These are phyloP conservation scores for Anethum foeniculum DNA, from an alignment of 140 eudicot species.

Conservation along the genomic window DNA sequence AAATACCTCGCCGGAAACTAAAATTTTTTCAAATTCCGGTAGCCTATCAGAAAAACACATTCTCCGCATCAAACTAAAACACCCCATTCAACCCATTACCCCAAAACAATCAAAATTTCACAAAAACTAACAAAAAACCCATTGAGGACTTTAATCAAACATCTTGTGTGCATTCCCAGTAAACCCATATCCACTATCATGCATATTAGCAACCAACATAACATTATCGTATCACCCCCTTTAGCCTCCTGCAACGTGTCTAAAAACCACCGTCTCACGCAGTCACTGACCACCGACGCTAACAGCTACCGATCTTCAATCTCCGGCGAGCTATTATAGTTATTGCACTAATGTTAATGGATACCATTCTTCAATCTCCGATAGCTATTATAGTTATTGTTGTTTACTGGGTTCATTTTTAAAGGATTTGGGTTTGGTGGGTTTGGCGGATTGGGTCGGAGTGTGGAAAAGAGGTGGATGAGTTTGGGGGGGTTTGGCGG, in stretches of 20 bases:
- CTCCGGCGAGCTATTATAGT: not conserved
- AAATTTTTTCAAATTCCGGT: too few relatives aligned
- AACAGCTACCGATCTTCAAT: slow-evolving; percentile 33
- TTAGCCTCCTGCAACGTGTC: slow-evolving; percentile 70
- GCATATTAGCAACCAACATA: slow-evolving; percentile 92
- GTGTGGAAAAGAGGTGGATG: not conserved
- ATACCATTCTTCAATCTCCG: too few relatives aligned
- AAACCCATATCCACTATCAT: slow-evolving; percentile 62
- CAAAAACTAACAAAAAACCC: not conserved
- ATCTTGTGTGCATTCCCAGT: slow-evolving; percentile 51
- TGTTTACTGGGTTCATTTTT: not conserved
- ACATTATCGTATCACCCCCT: slow-evolving; percentile 66
- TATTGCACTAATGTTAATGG: not conserved
- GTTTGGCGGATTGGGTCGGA: slow-evolving; percentile 6
- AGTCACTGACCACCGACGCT: slow-evolving; percentile 59
- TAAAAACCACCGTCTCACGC: slow-evolving; percentile 70
- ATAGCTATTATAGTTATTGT: not conserved
- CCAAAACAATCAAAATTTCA: not conserved
- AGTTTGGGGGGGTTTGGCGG: not conserved
- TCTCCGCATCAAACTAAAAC: not conserved
- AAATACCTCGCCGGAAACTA: too few relatives aligned
- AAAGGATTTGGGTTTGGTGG: slow-evolving; percentile 12
- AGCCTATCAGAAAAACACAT: not conserved
- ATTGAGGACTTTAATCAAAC: slow-evolving; percentile 12
- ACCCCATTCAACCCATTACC: not conserved